A percentile compares a stretch with the other conserved stretches of the same genome.
These are phyloP conservation scores for Cryptomeria japonica DNA, from an alignment of 75 land plant genomes.

Conservation along the genomic window DNA sequence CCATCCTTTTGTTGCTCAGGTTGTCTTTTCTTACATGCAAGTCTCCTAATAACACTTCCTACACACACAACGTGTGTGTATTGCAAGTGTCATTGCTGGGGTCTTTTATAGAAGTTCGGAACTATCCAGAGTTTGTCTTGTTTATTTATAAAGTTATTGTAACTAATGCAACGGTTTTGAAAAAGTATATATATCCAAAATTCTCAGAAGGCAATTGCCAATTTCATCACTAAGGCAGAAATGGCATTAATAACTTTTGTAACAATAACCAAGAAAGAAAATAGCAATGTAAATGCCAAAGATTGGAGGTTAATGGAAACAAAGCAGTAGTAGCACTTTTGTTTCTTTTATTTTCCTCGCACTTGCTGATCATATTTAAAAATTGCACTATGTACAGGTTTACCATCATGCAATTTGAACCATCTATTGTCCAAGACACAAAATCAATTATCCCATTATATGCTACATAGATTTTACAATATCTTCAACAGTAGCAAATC, in stretches of 20 bases:
- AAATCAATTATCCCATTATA: neutral
- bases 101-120: neutral
- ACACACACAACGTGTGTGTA: neutral
- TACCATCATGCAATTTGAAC: neutral
- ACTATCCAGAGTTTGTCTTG: neutral
- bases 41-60: neutral
- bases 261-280: neutral
- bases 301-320: neutral
- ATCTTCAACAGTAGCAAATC: neutral
- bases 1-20: neutral
- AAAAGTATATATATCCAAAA: neutral
- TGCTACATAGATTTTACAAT: neutral
- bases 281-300: neutral
- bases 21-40: neutral
- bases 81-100: neutral
- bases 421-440: neutral
- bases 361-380: neutral
- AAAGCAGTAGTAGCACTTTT: neutral
- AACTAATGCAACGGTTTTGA: neutral
- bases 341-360: neutral
- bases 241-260: too few species aligned
- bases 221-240: neutral
- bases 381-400: neutral
- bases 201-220: neutral
- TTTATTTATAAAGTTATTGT: neutral